Percentiles rank a stretch among this genome's conserved stretches.
Conservation (phyloP, 73 alveolate species). For the Paramecium octaurelia region DNA sequence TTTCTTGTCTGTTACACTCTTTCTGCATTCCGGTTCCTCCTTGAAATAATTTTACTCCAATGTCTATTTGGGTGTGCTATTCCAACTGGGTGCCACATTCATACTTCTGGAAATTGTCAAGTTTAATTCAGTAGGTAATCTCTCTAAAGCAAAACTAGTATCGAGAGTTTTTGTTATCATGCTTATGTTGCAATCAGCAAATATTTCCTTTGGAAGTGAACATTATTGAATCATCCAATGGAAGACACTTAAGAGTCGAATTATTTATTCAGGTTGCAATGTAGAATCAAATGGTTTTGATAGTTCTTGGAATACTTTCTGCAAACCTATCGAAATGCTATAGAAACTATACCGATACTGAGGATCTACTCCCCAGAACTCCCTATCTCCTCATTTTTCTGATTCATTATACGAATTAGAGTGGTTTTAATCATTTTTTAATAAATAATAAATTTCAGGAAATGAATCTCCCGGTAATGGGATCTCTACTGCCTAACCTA, state of each 20-base stretch:
- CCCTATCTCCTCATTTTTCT: background rate
- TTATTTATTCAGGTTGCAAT: background rate
- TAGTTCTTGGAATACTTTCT: background rate
- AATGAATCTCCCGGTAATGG: slow-evolving; percentile 31
- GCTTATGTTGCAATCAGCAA: background rate
- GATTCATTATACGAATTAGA: background rate
- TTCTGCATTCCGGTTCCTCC: background rate
- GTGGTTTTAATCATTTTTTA: background rate
- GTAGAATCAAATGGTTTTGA: background rate
- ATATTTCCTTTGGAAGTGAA: background rate
- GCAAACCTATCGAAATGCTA: background rate
- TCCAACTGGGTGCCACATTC: background rate
- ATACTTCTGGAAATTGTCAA: background rate
- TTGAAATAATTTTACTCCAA: background rate
- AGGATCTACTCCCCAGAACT: background rate
- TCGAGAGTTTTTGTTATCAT: background rate
- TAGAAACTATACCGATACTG: background rate
- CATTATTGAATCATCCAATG: background rate
- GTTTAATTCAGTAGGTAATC: background rate
- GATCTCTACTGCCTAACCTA: slow-evolving; percentile 39
- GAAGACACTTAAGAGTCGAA: background rate
- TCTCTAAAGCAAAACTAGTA: background rate
- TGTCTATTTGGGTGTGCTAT: background rate
- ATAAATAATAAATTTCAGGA: background rate
- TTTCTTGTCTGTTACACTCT: background rate